Conservation (phyloP, 192 early-diverging fungal genomes). For the Gamsiella multidivaricata region DNA sequence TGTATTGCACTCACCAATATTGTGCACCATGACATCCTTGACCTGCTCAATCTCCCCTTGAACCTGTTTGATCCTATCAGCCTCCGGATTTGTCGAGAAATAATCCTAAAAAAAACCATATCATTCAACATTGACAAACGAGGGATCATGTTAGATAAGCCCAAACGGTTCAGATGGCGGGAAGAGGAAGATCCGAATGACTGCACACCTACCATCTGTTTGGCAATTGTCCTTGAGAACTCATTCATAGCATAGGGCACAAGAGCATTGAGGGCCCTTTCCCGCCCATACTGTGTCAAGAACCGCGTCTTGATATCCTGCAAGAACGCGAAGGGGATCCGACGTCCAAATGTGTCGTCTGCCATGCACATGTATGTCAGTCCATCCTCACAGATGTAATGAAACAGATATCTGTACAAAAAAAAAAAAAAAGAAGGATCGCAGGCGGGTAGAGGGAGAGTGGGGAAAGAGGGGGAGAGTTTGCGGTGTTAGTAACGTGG, state of each 20-base stretch:
- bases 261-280: constrained; percentile 63
- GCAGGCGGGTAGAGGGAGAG: background rate
- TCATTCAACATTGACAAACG: background rate
- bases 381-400: constrained; percentile 85
- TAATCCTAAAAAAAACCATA: constrained; percentile 63
- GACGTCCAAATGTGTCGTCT: constrained; percentile 73
- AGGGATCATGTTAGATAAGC: constrained; percentile 9
- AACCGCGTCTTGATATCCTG: constrained; percentile 82
- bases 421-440: background rate
- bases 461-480: background rate
- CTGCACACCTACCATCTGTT: constrained; percentile 91
- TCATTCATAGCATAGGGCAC: constrained; percentile 81
- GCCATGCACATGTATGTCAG: constrained; percentile 91
- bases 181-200: too few species aligned
- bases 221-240: constrained; percentile 83
- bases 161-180: too few species aligned
- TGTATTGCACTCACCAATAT: constrained; percentile 72
- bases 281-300: constrained; percentile 64
- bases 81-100: constrained; percentile 75
- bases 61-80: constrained; percentile 83
- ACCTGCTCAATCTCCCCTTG: constrained; percentile 94
- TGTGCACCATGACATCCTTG: constrained; percentile 94
- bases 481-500: background rate
- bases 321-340: constrained; percentile 91
- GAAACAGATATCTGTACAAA: constrained; percentile 82